Evolutionary conservation across 176 grass and related monocot species (phyloP).

Genomic region (Tillandsia fasciculata): DNA sequence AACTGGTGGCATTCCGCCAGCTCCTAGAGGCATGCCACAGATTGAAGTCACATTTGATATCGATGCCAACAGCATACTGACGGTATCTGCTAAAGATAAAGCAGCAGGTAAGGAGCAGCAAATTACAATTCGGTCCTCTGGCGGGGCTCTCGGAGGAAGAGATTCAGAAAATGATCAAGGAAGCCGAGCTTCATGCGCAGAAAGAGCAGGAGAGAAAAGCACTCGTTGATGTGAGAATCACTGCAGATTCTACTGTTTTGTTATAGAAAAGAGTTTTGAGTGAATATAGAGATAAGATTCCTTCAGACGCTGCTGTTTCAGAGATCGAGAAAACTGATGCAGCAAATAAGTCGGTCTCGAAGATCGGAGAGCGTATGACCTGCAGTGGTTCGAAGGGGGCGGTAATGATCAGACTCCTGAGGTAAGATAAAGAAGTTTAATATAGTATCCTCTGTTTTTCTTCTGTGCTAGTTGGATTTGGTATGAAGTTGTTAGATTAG

Average conservation of each 20-base stretch:
- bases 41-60: slow-evolving; percentile 46
- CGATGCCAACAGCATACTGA: slow-evolving; percentile 37
- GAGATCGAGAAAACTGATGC: slow-evolving; percentile 35
- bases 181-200: slow-evolving; percentile 33
- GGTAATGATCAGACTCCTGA: slow-evolving; percentile 21
- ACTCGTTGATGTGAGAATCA: slow-evolving; percentile 28
- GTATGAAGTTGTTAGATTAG: too few relatives aligned
- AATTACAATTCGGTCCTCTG: slow-evolving; percentile 35
- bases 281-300: slow-evolving; percentile 33
- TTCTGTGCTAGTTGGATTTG: too few relatives aligned
- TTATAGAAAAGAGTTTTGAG: slow-evolving; percentile 36
- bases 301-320: slow-evolving; percentile 19
- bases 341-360: slow-evolving; percentile 20
- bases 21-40: slow-evolving; percentile 29
- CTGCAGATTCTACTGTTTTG: slow-evolving; percentile 29
- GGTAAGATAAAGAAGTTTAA: neutral
- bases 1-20: slow-evolving; percentile 34
- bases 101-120: slow-evolving; percentile 47
- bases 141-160: slow-evolving; percentile 29
- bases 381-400: slow-evolving; percentile 16
- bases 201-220: slow-evolving; percentile 39
- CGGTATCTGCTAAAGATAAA: slow-evolving; percentile 36
- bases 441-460: too few relatives aligned
- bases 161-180: slow-evolving; percentile 34
- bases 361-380: slow-evolving; percentile 34